A percentile compares a stretch with the other conserved stretches of the same genome.
phyloP scores from a whole-genome alignment of 345 rosid genomes.

The Gossypium sturtianum region DNA sequence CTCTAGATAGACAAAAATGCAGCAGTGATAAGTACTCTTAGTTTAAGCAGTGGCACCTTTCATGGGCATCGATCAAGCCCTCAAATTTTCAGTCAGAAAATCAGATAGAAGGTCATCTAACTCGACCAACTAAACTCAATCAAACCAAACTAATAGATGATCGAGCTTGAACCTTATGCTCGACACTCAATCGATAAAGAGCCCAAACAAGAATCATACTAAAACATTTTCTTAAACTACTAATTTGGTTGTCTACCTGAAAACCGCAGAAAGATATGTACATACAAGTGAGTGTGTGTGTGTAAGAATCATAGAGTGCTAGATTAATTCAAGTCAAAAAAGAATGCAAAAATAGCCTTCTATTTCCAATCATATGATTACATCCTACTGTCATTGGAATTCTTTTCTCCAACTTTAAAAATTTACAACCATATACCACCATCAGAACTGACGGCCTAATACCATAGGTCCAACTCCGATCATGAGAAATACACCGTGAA shows the following conservation, averaged over 20 bases:
- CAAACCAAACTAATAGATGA: background rate
- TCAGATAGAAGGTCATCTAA: background rate
- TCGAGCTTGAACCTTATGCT: too few relatives aligned
- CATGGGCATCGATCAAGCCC: background rate
- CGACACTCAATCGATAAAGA: background rate
- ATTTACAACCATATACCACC: background rate
- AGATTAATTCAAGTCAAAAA: background rate
- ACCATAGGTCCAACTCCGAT: background rate
- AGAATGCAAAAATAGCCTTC: background rate
- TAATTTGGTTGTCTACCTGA: background rate
- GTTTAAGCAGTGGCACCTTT: background rate
- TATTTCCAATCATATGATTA: background rate
- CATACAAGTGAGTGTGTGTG: background rate
- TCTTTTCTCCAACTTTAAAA: background rate
- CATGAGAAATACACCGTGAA: background rate
- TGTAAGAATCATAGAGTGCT: background rate
- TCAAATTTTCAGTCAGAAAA: background rate
- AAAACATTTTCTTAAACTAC: background rate
- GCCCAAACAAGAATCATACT: background rate
- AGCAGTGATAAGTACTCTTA: background rate
- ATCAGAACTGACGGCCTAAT: background rate
- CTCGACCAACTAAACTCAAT: background rate
- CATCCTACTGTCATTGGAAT: background rate
- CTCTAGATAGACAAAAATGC: background rate
- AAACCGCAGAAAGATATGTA: background rate